Conservation (phyloP, 73 alveolate species). For the Breviolum minutum region DNA sequence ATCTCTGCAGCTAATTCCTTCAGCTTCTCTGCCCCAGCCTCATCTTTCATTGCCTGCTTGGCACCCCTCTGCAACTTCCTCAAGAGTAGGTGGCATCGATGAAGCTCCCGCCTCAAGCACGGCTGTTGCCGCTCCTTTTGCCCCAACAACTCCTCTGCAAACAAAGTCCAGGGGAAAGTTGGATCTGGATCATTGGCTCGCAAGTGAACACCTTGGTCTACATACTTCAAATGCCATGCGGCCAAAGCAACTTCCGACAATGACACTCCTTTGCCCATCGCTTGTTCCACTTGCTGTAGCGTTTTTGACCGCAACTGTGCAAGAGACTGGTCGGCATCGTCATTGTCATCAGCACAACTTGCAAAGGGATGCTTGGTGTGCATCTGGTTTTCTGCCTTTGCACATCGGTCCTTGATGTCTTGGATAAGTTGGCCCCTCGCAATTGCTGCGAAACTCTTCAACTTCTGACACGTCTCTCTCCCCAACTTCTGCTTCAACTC, state of each 20-base stretch:
- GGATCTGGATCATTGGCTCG: slow-evolving; percentile 7
- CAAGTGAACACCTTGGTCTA: not conserved
- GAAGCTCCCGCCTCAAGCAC: slow-evolving; percentile 16
- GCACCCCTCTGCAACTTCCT: slow-evolving; percentile 32
- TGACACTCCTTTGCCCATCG: not conserved
- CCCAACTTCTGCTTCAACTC: not conserved
- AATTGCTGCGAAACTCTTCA: not conserved
- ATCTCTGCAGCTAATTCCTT: not conserved
- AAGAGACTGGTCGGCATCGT: not conserved
- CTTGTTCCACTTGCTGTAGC: not conserved
- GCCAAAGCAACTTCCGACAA: slow-evolving; percentile 36
- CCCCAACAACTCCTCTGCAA: not conserved
- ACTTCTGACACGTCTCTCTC: not conserved
- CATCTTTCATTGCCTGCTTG: not conserved
- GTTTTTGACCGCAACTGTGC: not conserved
- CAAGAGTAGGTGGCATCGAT: not conserved
- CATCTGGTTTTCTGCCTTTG: not conserved
- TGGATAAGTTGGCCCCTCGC: not conserved
- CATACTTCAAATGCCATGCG: slow-evolving; percentile 56
- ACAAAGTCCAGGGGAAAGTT: slow-evolving; percentile 46
- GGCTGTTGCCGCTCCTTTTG: slow-evolving; percentile 31
- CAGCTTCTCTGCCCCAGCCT: not conserved
- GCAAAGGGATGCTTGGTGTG: not conserved
- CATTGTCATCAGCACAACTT: not conserved
- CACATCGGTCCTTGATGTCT: not conserved